Evolutionary conservation across 495 filamentous ascomycete species (phyloP), one percentile per base, ranked within the genome.

Genomic region (Durotheca rogersii): DNA sequence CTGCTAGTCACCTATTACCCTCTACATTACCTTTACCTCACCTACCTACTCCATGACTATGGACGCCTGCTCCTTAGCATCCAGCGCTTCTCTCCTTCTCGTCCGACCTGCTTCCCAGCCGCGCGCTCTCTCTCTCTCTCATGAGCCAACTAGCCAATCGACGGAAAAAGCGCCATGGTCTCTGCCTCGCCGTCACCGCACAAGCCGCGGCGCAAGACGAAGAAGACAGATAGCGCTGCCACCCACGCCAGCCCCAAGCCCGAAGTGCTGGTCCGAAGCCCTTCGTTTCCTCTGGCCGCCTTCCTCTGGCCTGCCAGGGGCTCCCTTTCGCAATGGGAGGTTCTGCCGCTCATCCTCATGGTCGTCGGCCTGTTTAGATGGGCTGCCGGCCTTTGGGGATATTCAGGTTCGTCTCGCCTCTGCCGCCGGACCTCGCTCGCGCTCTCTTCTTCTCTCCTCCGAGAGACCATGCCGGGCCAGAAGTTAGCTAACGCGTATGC

Each of bases 241-340:
- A 40, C 18, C 15, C 7, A 53, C 18, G 51, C 47, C 41, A 53
- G 40, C 41, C 49, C 40, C 19, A 59, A 59, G 47, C 46, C 60
- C 47, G 70, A 73, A 47, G 56, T 66, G 35, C 58, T 69, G 29
- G 61, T 65, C 16, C 64, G 71, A 41, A 62, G 66, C 10, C 78
- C 78, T 7, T 64, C 86, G 3, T 97, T 96, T 61, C 93, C 93
- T 3, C 77, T 98, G 6, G 92, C 88, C 14, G 85, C 89, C 14
- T 88, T 97, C 59, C 79, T 97, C 21, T 96, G 93, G 88, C 89
- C 91, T 30, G 87, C 90, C 17, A 81, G 89, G 25, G 84, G 85
- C 45, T 81, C 81, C 7, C 80, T 85, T 12, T 95, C 92, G 17
- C 88, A 93, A 90, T 98, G 93, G 94, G 81, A 95, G 51, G 78